Base-by-base conservation (phyloP, 2,329 filamentous ascomycete species). In the Paracorniculantispora psalliotae region DNA sequence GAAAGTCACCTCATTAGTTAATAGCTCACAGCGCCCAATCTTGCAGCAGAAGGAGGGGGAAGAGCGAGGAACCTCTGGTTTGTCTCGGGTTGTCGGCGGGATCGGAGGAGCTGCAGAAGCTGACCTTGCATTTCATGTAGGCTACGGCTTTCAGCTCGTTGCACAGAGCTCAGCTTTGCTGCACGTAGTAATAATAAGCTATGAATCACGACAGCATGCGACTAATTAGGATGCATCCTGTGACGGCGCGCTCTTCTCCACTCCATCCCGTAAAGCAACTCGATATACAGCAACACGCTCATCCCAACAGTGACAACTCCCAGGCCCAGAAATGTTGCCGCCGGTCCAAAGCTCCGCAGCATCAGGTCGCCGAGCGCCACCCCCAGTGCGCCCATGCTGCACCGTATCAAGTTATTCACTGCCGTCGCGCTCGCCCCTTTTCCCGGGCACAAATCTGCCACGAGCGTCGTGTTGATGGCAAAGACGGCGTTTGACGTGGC, bases 311-410 rank as follows among this genome's bases (percentile, higher is more conserved):
- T 44, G 23, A 59, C 4, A 7, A 61, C 23, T 10, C 30, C 56
- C 23, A 61, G n/a, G 7, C 49, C 50, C 15, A 61, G 15, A 21
- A 61, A 61, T 5, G 60, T 52, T 8, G 56, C 56, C 0, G 46
- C 56, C 4, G 60, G 28, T 15, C 55, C 48, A 26, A 51, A 51
- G 5, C 2, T 37, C 0, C 15, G 30, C 12, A 51, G 3, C 48
- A 51, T 10, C 1, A 51, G 5, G 48, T 39, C 48, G 9, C 48
- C 48, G 19, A 25, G 19, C 4, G 48, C 48, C 12, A 51, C 48
- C 6, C 48, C 48, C 5, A 51, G 30, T 3, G 48, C 48, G 19
- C 9, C 48, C 48, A 51, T 51, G 3, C 48, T 33, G 30, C 48
- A 51, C 12, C 48, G 48, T 6, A 51, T 9, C 48, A 51, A 9